Evolutionary conservation across 345 rosid species (phyloP).

Genomic region (Bruguiera parviflora): DNA sequence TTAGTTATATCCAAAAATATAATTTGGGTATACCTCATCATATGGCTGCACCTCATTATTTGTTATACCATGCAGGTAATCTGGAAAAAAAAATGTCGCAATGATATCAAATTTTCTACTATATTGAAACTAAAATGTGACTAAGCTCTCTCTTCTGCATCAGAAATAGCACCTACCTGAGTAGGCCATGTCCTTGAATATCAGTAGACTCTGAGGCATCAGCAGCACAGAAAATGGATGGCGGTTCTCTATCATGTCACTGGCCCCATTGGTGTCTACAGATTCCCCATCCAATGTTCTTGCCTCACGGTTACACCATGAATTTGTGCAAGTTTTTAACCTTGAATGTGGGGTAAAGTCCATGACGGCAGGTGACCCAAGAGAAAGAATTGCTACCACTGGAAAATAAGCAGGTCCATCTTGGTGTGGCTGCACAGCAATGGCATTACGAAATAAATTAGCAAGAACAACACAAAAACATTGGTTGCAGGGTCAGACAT

Average conservation of each 20-base stretch:
- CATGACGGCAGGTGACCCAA: slow-evolving; percentile 80
- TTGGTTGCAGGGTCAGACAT: neutral
- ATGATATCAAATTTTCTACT: neutral
- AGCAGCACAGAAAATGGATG: slow-evolving; percentile 57
- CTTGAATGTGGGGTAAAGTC: slow-evolving; percentile 76
- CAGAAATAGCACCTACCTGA: slow-evolving; percentile 35
- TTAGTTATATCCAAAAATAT: too few relatives aligned
- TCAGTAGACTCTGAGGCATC: slow-evolving; percentile 80
- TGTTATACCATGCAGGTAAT: slow-evolving; percentile 74
- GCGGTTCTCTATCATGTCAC: slow-evolving; percentile 29
- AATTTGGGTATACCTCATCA: slow-evolving; percentile 35
- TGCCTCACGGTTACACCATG: slow-evolving; percentile 9
- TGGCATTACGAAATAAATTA: slow-evolving; percentile 12
- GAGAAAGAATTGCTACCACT: slow-evolving; percentile 84
- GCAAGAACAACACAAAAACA: neutral
- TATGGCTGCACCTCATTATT: slow-evolving; percentile 48
- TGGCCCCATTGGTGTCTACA: slow-evolving; percentile 20
- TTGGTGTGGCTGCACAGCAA: slow-evolving; percentile 68
- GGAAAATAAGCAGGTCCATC: slow-evolving; percentile 95
- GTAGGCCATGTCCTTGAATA: slow-evolving; percentile 79
- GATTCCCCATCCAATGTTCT: slow-evolving; percentile 21
- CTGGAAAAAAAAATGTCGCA: slow-evolving; percentile 36
- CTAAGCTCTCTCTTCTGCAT: neutral
- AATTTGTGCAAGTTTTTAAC: slow-evolving; percentile 27
- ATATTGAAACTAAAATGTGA: neutral